Base-by-base conservation (phyloP, 2,329 filamentous ascomycete species). In the Podosphaera leucotricha region DNA sequence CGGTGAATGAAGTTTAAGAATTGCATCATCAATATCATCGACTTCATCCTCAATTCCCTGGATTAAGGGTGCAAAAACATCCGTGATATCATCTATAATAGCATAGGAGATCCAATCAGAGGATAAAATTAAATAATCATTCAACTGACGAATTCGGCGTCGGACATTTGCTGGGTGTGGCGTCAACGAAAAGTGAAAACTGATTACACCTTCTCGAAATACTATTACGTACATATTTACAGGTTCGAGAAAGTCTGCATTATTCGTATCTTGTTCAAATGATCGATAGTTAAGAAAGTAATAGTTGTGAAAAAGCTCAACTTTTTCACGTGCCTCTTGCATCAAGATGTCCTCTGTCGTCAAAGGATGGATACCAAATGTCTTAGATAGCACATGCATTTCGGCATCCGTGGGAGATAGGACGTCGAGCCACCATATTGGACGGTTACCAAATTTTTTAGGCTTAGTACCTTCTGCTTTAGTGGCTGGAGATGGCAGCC, bases 81-180 rank as follows among this genome's bases (percentile, higher is more conserved):
- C 90, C 5, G 90, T 98, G 53, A 98, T 93, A 58, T 98, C 90
- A 61, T 98, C 90, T 50, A 95, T 94, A 51, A 94, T 80, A 41
- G 86, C 90, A 57, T 98, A 98, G 6, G 84, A 92, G 53, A 98
- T 94, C 90, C 90, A 98, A 59, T 98, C 90, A 0, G 87, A 83
- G 40, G 81, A 87, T 11, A 95, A 67, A 38, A 92, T 82, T 54
- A 95, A 71, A 59, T 92, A 98, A 60, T 98, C 90, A 50, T 82
- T 82, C 40, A 98, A 64, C 60, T 98, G 90, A 10, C 90, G 80
- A 55, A 98, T 87, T 28, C 90, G 77, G 39, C 90, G 75, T 19
- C 90, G 82, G 20, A 98, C 90, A 53, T 98, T 98, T 56, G 90
- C 87, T 2, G 87, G 82, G 60, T 98, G 90, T 8, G 90, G 90